phyloP scores from a whole-genome alignment of 257 asterid species.

The Solanum megistacrolobum region DNA sequence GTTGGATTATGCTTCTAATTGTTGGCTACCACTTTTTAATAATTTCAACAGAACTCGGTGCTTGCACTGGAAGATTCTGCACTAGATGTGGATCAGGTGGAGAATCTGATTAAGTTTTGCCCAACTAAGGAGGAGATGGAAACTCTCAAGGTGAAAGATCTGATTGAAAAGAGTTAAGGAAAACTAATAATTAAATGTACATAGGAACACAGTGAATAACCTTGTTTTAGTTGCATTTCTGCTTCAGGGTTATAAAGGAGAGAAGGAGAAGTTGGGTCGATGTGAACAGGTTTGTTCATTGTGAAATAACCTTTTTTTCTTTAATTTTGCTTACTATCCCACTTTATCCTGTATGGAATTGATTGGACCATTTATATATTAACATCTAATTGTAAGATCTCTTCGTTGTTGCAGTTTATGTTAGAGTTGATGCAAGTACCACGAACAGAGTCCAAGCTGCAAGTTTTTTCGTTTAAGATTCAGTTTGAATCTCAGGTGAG shows the following conservation, averaged over 20 bases:
- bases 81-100: conserved; percentile 93
- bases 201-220: background rate
- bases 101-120: conserved; percentile 85
- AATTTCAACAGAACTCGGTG: conserved; percentile 53
- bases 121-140: conserved; percentile 98
- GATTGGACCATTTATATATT: background rate
- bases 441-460: conserved; percentile 69
- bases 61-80: conserved; percentile 89
- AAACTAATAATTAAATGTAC: background rate
- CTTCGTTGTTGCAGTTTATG: conserved; percentile 53
- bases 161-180: background rate
- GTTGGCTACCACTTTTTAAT: background rate
- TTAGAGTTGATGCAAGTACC: conserved; percentile 97
- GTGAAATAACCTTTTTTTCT: conserved; percentile 1
- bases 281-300: conserved; percentile 73
- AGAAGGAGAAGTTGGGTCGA: conserved; percentile 70
- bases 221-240: background rate
- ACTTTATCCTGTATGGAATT: background rate
- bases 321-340: background rate
- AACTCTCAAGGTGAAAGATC: conserved; percentile 55
- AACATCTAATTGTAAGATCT: background rate
- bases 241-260: conserved; percentile 85
- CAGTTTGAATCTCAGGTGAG: conserved; percentile 78
- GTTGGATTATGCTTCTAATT: background rate
- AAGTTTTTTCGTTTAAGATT: conserved; percentile 84